These are phyloP conservation scores for Centella asiatica DNA, from an alignment of 129 eudicot species.

Conservation along the genomic window DNA sequence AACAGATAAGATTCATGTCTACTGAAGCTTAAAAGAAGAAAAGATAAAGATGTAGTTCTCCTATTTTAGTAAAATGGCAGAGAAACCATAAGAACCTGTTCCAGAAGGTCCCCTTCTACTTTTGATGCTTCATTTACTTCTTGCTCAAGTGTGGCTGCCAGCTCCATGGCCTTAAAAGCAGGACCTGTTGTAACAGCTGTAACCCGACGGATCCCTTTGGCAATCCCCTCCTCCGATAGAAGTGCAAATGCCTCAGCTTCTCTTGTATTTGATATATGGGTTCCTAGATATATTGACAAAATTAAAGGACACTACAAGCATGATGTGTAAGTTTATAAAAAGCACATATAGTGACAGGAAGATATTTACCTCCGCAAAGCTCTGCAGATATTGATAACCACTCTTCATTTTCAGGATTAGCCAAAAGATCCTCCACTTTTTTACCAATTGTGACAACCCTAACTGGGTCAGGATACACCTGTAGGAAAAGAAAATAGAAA, in stretches of 20 bases:
- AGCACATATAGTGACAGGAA: background rate
- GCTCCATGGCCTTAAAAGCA: conserved; percentile 64
- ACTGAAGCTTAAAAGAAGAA: background rate
- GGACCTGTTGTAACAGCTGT: conserved; percentile 77
- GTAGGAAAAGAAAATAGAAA: background rate
- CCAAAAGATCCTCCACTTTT: conserved; percentile 71
- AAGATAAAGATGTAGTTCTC: background rate
- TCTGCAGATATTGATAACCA: conserved; percentile 83
- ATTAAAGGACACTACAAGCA: background rate
- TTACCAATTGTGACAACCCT: conserved; percentile 82
- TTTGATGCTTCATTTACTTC: conserved; percentile 72
- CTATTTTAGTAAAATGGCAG: background rate
- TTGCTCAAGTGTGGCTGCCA: conserved; percentile 61
- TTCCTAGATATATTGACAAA: conserved; percentile 38
- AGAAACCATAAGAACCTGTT: conserved; percentile 48
- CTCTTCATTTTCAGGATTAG: conserved; percentile 65
- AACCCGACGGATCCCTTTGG: conserved; percentile 88
- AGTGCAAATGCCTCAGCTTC: conserved; percentile 93
- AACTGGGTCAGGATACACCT: conserved; percentile 98
- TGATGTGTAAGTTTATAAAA: background rate
- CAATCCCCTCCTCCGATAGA: conserved; percentile 93
- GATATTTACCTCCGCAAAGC: conserved; percentile 75
- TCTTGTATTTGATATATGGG: conserved; percentile 83
- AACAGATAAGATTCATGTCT: background rate
- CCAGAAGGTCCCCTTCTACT: conserved; percentile 59